Evolutionary conservation across 1,284 basidiomycete species (phyloP).

Genomic region (Wolfiporia cocos): DNA sequence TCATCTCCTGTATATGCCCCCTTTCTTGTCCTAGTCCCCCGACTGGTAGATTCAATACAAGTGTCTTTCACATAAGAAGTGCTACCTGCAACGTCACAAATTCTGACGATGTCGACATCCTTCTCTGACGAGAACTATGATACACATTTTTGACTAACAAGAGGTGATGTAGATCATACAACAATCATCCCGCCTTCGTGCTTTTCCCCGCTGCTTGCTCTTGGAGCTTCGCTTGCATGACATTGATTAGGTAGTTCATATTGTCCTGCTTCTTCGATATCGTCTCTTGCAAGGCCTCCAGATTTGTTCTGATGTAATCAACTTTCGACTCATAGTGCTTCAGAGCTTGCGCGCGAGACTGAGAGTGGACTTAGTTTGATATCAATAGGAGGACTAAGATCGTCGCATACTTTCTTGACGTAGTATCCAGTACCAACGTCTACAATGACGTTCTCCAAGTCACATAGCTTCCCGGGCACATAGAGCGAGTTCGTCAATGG

Average conservation of each 20-base stretch:
- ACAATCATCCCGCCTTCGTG: conserved; percentile 12
- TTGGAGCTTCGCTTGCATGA: conserved; percentile 77
- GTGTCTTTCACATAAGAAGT: too few species aligned
- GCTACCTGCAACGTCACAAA: too few species aligned
- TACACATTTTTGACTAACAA: too few species aligned
- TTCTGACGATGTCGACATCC: too few species aligned
- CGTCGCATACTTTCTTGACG: conserved; percentile 75
- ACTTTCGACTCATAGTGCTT: conserved; percentile 76
- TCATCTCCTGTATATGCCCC: too few species aligned
- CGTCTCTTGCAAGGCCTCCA: conserved; percentile 79
- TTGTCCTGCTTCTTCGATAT: conserved; percentile 89
- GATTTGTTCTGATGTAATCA: conserved; percentile 73
- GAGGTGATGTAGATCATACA: too few species aligned
- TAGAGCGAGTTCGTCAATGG: conserved; percentile 94
- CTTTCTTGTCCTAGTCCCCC: too few species aligned
- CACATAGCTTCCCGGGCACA: conserved; percentile 85
- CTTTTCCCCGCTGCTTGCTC: conserved; percentile 28
- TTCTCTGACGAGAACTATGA: too few species aligned
- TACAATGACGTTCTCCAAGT: conserved; percentile 85
- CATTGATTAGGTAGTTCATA: conserved; percentile 64
- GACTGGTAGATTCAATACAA: too few species aligned
- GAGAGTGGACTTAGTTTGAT: not conserved
- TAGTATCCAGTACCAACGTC: conserved; percentile 98
- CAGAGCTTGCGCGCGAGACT: conserved; percentile 77
- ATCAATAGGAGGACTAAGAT: not conserved